Conservation (phyloP, 2,329 filamentous ascomycete species). For the Fusarium beomiforme region DNA sequence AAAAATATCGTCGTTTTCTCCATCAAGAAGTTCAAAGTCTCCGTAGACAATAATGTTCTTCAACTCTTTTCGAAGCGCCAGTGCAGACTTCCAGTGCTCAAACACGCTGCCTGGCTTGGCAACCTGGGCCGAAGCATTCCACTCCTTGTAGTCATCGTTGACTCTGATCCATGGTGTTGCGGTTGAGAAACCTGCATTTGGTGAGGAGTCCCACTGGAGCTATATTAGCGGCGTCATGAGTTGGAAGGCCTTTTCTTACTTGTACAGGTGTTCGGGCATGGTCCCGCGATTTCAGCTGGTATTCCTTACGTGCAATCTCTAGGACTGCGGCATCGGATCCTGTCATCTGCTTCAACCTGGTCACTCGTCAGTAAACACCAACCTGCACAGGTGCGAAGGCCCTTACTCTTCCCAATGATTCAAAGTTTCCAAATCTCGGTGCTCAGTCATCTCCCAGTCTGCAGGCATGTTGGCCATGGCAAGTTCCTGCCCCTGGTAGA, state of each 20-base stretch:
- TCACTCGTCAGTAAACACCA: not conserved
- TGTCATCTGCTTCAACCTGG: slow-evolving; percentile 2
- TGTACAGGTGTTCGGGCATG: slow-evolving; percentile 28
- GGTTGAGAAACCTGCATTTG: slow-evolving; percentile 25
- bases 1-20: slow-evolving; percentile 16
- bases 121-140: slow-evolving; percentile 23
- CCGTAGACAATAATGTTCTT: slow-evolving; percentile 22
- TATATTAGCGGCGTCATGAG: not conserved
- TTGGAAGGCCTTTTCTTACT: not conserved
- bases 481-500: slow-evolving; percentile 71
- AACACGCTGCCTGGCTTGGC: slow-evolving; percentile 9
- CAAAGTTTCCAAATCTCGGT: slow-evolving; percentile 45
- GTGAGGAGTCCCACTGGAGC: slow-evolving; percentile 18
- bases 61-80: slow-evolving; percentile 12
- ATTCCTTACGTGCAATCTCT: slow-evolving; percentile 20
- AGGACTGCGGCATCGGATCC: not conserved
- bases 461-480: slow-evolving; percentile 65
- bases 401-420: slow-evolving; percentile 33
- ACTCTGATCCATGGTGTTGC: slow-evolving; percentile 31
- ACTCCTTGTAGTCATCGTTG: slow-evolving; percentile 28
- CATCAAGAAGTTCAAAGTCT: slow-evolving; percentile 26
- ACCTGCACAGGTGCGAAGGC: accelerated
- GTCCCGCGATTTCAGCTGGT: slow-evolving; percentile 29
- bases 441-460: slow-evolving; percentile 58
- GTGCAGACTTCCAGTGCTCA: slow-evolving; percentile 22